Evolutionary conservation across 2,329 filamentous ascomycete species (phyloP).

Genomic region (Orbilia quercus): DNA sequence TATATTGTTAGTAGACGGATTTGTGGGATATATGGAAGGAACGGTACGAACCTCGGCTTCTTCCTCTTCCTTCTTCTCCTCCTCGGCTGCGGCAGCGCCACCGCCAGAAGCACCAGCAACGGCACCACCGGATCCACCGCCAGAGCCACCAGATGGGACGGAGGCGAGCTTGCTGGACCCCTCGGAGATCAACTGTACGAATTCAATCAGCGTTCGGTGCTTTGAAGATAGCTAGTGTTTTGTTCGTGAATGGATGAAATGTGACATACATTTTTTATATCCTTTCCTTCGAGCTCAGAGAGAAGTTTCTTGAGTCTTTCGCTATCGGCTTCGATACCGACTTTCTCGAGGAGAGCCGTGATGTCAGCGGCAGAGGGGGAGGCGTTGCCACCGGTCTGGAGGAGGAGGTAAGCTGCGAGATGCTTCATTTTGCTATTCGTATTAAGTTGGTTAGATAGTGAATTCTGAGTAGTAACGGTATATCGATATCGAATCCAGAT

Average conservation of each 20-base stretch:
- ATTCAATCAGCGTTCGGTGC: conserved; percentile 55
- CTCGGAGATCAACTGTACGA: conserved; percentile 82
- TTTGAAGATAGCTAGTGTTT: conserved; percentile 62
- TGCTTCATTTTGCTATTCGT: conserved; percentile 96
- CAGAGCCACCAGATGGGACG: conserved; percentile 90
- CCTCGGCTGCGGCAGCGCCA: conserved; percentile 72
- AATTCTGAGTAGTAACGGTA: conserved; percentile 56
- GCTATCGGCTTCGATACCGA: conserved; percentile 91
- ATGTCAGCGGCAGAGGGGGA: conserved; percentile 86
- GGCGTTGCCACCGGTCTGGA: conserved; percentile 91
- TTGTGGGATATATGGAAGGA: no score
- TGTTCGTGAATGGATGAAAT: conserved; percentile 58
- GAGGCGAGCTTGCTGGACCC: conserved; percentile 95
- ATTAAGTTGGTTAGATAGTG: no score
- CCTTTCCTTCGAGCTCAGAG: conserved; percentile 89
- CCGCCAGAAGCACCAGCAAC: conserved; percentile 75
- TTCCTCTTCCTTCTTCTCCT: conserved; percentile 81
- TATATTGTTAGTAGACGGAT: no score
- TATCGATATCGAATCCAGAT: conserved; percentile 21
- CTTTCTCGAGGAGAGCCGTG: conserved; percentile 88
- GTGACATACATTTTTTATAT: conserved; percentile 76
- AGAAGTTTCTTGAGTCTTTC: conserved; percentile 89
- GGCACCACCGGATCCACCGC: conserved; percentile 75
- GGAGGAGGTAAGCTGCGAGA: conserved; percentile 98
- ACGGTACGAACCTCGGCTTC: conserved; percentile 78